Evolutionary conservation across 169 alveolate species (phyloP).

Genomic region (Plasmodium knowlesi): DNA sequence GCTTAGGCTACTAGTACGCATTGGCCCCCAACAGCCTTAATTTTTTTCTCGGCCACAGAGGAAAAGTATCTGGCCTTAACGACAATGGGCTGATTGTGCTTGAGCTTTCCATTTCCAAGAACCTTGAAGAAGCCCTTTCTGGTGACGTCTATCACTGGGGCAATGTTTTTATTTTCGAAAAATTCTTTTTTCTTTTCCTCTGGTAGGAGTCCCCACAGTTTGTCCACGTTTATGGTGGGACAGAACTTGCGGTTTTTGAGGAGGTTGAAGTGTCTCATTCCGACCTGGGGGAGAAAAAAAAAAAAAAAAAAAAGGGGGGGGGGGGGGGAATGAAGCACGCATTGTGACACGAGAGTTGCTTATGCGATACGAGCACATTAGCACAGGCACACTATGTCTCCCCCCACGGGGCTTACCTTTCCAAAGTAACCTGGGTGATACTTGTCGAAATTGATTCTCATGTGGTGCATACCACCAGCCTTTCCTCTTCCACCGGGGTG

Average conservation of each 20-base stretch:
- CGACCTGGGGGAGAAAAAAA: slow-evolving; percentile 85
- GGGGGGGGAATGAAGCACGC: not conserved
- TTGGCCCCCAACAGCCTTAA: slow-evolving; percentile 97
- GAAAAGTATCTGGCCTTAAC: slow-evolving; percentile 98
- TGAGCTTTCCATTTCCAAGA: slow-evolving; percentile 96
- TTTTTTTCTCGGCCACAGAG: slow-evolving; percentile 97
- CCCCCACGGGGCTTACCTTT: slow-evolving; percentile 83
- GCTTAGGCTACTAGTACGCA: slow-evolving; percentile 94
- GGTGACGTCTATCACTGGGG: slow-evolving; percentile 98
- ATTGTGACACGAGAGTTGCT: not conserved
- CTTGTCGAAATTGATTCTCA: slow-evolving; percentile 95
- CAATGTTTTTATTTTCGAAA: slow-evolving; percentile 89
- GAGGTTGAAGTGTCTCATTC: slow-evolving; percentile 98
- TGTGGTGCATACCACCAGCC: slow-evolving; percentile 98
- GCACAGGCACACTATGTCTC: not conserved
- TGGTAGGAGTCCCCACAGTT: slow-evolving; percentile 96
- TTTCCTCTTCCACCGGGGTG: slow-evolving; percentile 99
- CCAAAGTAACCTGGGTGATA: slow-evolving; percentile 99
- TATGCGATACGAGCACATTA: not conserved
- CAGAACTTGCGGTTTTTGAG: slow-evolving; percentile 90
- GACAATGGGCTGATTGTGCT: slow-evolving; percentile 94
- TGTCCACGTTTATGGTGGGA: slow-evolving; percentile 95
- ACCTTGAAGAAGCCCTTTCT: slow-evolving; percentile 98
- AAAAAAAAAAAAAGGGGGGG: no score
- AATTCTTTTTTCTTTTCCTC: slow-evolving; percentile 92